Evolutionary conservation across 2,329 filamentous ascomycete species (phyloP), one percentile per base, ranked within the genome.

Genomic region (Fusarium sulawesiense): DNA sequence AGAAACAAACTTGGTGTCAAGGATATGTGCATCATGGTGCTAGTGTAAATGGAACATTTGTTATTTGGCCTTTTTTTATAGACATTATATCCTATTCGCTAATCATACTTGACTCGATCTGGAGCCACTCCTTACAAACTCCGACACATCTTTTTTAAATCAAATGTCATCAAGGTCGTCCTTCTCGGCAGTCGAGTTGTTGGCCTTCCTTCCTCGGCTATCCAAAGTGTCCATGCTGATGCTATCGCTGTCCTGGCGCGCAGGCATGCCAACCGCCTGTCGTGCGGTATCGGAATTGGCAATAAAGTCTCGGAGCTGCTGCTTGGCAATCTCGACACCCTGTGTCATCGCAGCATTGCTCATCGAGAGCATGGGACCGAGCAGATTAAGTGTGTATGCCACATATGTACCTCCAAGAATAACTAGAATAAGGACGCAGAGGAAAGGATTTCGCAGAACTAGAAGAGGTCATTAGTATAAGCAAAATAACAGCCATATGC

Each of bases 311-410:
- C 95, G 89, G 48, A 98, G 87, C 74, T 92, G 91, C 83, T 96
- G 92, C 84, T 97, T 98, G 77, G 93, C 93, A 72, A 99, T 93
- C 73, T 97, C 93, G 30, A 97, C 76, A 10, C 93, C 96, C 82
- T 99, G 96, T 68, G 87, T 86, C 49, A 89, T 91, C 6, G 96
- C 96, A 16, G 96, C 96, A 74, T 96, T 96, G 71, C 89, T 88
- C 93, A 99, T 98, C 77, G 97, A 94, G 73, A 97, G 85, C 85
- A 99, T 98, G 0, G 96, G 96, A 1, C 96, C 96, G 83, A 97
- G 94, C 18, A 99, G 89, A 79, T 98, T 98, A 72, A 99, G 90
- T 34, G 90, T 94, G 81, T 96, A 98, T 6, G 94, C 96, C 29
- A 98, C 85, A 76, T 98, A 99, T 6, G 92, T 92, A 59, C 88